phyloP scores from a whole-genome alignment of 176 grass and related monocot species.

The Alloteropsis semialata region DNA sequence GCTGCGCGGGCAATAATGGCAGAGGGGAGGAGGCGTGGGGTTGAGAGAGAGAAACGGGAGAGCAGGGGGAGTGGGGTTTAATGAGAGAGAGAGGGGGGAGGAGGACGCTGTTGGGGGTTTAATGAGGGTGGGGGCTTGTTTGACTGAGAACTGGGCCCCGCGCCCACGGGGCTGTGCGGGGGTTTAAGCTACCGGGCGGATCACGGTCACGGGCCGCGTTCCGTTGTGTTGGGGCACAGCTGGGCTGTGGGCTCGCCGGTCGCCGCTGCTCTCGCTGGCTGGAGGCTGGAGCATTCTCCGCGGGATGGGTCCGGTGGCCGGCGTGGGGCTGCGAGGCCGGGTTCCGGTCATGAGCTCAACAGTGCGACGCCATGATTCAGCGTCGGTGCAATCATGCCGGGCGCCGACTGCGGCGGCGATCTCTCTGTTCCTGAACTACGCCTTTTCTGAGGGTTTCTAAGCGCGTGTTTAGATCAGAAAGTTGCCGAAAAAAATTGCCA shows the following conservation, averaged over 20 bases:
- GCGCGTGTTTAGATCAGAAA: too few species aligned
- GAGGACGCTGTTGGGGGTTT: conserved; percentile 7
- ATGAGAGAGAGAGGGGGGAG: conserved; percentile 28
- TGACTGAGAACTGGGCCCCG: background rate
- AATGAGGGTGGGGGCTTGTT: conserved; percentile 15
- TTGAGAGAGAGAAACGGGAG: conserved; percentile 24
- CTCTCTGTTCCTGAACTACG: background rate
- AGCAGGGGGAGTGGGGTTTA: background rate
- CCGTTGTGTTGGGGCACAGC: background rate
- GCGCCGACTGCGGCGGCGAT: background rate
- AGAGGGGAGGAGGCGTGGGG: conserved; percentile 4
- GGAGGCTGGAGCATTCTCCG: background rate
- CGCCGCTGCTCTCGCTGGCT: background rate
- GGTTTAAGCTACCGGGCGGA: conserved; percentile 2
- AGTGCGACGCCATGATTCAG: background rate
- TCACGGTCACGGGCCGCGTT: background rate
- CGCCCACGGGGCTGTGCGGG: background rate
- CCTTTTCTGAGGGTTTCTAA: background rate
- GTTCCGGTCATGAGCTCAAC: background rate
- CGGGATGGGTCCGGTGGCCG: background rate
- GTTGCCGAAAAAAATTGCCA: too few species aligned
- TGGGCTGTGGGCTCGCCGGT: background rate
- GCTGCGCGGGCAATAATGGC: conserved; percentile 59
- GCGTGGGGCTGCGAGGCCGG: background rate
- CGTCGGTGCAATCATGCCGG: background rate